Conservation (phyloP, 2,329 filamentous ascomycete species). For the Talaromyces sp. region DNA sequence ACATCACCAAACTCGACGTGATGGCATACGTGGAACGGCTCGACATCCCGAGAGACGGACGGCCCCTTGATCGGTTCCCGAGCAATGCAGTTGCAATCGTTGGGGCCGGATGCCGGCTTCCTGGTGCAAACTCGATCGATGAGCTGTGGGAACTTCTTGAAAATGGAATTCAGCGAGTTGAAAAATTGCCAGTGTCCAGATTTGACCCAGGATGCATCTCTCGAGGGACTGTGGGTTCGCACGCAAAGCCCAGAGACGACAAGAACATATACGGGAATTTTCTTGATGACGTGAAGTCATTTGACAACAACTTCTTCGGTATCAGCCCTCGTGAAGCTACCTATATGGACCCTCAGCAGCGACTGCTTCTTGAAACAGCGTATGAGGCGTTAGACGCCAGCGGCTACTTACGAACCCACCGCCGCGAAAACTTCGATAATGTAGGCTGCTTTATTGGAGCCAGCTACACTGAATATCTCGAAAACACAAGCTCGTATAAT, state of each 20-base stretch:
- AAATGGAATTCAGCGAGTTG: slow-evolving; percentile 12
- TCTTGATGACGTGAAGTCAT: slow-evolving; percentile 18
- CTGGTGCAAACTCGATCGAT: slow-evolving; percentile 33
- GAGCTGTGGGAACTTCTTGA: slow-evolving; percentile 35
- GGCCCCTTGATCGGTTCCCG: slow-evolving; percentile 3
- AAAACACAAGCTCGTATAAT: slow-evolving; percentile 9
- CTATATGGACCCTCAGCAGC: slow-evolving; percentile 11
- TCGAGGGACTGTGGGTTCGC: slow-evolving; percentile 1
- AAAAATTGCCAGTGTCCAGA: slow-evolving; percentile 17
- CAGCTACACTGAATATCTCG: slow-evolving; percentile 17
- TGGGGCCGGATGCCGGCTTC: slow-evolving; percentile 40
- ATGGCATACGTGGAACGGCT: neutral
- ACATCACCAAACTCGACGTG: slow-evolving; percentile 2
- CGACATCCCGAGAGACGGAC: slow-evolving; percentile 1
- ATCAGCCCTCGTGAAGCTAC: slow-evolving; percentile 8
- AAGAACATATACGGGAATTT: slow-evolving; percentile 15
- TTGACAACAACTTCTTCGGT: slow-evolving; percentile 26
- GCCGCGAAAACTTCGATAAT: slow-evolving; percentile 18
- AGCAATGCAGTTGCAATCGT: slow-evolving; percentile 37
- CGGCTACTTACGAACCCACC: slow-evolving; percentile 2
- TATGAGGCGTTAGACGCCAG: slow-evolving; percentile 31
- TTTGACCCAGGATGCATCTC: slow-evolving; percentile 14
- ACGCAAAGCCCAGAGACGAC: slow-evolving; percentile 20
- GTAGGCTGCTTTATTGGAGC: slow-evolving; percentile 16
- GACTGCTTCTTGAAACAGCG: slow-evolving; percentile 19